These are phyloP conservation scores for Quercus gilva DNA, from an alignment of 306 rosid genomes.

Conservation along the genomic window DNA sequence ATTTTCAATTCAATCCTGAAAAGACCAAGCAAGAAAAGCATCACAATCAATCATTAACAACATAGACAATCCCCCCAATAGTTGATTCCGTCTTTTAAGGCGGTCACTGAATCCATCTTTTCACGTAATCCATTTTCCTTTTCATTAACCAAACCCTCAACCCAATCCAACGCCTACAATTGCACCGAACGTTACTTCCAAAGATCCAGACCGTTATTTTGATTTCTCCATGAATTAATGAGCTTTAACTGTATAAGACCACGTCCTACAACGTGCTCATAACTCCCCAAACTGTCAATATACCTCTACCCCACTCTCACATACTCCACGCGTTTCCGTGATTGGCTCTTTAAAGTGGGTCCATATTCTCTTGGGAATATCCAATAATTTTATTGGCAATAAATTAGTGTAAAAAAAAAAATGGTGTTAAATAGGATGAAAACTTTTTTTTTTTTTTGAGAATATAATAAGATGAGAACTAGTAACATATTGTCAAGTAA, in stretches of 20 bases:
- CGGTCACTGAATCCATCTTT: background rate
- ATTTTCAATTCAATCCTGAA: background rate
- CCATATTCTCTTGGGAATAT: background rate
- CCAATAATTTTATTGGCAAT: too few relatives aligned
- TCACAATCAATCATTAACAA: background rate
- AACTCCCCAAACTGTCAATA: background rate
- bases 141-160: background rate
- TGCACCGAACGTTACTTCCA: constrained; percentile 14
- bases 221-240: too few relatives aligned
- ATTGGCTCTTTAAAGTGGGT: background rate
- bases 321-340: background rate
- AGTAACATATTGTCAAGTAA: too few relatives aligned
- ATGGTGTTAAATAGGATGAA: too few relatives aligned
- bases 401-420: too few relatives aligned
- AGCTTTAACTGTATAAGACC: too few relatives aligned
- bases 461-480: too few relatives aligned
- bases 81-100: background rate
- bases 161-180: background rate
- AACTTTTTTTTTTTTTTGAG: too few relatives aligned
- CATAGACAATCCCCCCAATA: background rate
- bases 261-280: constrained; percentile 1
- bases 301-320: background rate
- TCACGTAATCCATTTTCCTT: background rate
- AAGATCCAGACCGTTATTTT: background rate
- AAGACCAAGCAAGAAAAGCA: background rate